Base-by-base conservation (phyloP, 305 asterid species). In the Fraxinus albicans region DNA sequence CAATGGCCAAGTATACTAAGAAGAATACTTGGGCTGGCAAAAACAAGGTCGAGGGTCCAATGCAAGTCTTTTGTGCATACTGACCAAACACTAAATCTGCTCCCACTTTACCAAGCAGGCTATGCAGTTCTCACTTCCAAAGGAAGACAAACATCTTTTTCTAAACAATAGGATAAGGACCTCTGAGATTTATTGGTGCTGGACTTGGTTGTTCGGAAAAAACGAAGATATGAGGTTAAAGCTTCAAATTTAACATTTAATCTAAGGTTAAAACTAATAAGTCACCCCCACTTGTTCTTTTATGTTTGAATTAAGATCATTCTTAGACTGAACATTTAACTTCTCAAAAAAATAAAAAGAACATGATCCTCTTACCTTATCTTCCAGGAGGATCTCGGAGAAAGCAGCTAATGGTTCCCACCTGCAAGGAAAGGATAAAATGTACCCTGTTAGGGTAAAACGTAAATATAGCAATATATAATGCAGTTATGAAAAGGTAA, bases 301-400 rank as follows among this genome's bases (percentile, higher is more conserved):
- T 8, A 17, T 7, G 25, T n/a, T 58, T 19, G 69, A 58, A 6
- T 58, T 58, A 6, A 19, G 69, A 58, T 58, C 9, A 2, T 58
- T 19, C 21, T 50, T 50, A 15, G 60, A 50, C n/a, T 58, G 27
- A 58, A n/a, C 27, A 19, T n/a, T 3, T 58, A 19, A 58, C 69
- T 19, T 58, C 69, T 58, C 10, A 58, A 58, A 58, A n/a, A 58
- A 19, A 55, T 1, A 1, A 55, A n/a, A 55, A n/a, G 65, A 55
- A 86, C 91, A 87, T 86, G 88, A 77, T 83, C 79, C 77, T 69
- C 86, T 81, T 65, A 77, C 86, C 84, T 29, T 27, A 50, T 65
- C 77, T 81, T 83, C 36, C 6, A 13, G 73, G 83, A 80, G 78
- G 35, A 76, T 55, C 29, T 73, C 17, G 79, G 83, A 15, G 65